Conservation (phyloP, 2,329 filamentous ascomycete genomes). For the Clonostachys rosea region DNA sequence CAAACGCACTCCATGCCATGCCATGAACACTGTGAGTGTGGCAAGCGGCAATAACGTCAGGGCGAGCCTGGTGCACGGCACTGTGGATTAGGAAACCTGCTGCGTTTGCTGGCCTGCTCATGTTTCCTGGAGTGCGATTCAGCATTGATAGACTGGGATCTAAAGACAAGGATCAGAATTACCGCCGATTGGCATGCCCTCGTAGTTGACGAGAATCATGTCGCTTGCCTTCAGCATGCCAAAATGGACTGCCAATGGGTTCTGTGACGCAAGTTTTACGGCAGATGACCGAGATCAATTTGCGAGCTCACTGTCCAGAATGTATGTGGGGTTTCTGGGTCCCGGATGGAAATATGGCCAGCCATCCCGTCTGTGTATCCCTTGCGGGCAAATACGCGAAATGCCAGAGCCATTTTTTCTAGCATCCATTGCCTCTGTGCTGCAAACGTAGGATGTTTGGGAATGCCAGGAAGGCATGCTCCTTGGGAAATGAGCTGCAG, state of each 20-base stretch:
- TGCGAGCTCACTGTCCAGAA: conserved; percentile 48
- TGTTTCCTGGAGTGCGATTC: background rate
- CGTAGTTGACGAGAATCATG: conserved; percentile 60
- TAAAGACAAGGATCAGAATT: conserved; percentile 14
- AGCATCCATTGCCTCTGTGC: conserved; percentile 28
- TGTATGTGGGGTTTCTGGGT: conserved; percentile 52
- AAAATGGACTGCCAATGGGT: conserved; percentile 60
- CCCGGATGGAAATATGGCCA: conserved; percentile 62
- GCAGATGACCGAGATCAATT: too few species aligned
- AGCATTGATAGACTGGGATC: conserved; percentile 9
- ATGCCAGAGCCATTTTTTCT: conserved; percentile 61
- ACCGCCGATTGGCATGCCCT: conserved; percentile 59
- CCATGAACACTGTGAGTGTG: conserved; percentile 62
- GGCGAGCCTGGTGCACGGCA: conserved; percentile 60
- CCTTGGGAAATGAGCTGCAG: background rate
- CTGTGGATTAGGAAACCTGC: conserved; percentile 67
- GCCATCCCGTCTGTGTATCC: conserved; percentile 66
- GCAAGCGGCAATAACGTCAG: conserved; percentile 62
- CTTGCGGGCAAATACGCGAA: conserved; percentile 62
- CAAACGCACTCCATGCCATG: conserved; percentile 64
- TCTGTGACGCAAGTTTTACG: background rate
- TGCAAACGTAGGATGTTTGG: conserved; percentile 12
- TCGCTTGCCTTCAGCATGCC: conserved; percentile 61
- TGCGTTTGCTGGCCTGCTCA: conserved; percentile 36
- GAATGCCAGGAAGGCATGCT: conserved; percentile 9